Evolutionary conservation across 208 protist species (phyloP).

Genomic region (Strigomonas oncopelti): DNA sequence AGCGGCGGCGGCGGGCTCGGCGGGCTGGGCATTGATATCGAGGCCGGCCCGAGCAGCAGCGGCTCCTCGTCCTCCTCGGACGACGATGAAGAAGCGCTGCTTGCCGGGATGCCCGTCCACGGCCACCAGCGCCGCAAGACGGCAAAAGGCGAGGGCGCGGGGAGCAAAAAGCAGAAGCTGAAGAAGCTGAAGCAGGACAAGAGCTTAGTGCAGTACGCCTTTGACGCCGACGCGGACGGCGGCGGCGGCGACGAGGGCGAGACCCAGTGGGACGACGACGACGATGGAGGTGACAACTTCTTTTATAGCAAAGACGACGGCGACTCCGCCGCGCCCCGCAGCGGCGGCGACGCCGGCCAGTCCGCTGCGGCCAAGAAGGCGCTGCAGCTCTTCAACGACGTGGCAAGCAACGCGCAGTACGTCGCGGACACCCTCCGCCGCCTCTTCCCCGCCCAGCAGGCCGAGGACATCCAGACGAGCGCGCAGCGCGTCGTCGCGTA

Average conservation of each 20-base stretch:
- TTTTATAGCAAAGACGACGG: slow-evolving; percentile 5
- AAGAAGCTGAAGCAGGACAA: slow-evolving; percentile 4
- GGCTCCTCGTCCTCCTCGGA: not conserved
- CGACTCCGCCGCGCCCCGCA: not conserved
- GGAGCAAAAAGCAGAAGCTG: not conserved
- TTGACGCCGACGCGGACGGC: slow-evolving; percentile 9
- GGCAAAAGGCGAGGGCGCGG: not conserved
- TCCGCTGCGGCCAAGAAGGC: slow-evolving; percentile 8
- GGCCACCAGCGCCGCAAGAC: not conserved
- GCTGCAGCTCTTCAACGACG: slow-evolving; percentile 72
- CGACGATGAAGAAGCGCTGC: not conserved
- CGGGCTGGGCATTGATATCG: not conserved
- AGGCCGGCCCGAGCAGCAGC: not conserved
- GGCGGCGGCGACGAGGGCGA: slow-evolving; percentile 31
- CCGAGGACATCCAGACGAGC: slow-evolving; percentile 53
- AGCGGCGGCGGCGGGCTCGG: slow-evolving; percentile 10
- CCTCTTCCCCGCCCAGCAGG: slow-evolving; percentile 63
- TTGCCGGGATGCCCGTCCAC: not conserved
- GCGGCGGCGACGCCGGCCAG: not conserved
- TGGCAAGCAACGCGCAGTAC: slow-evolving; percentile 80
- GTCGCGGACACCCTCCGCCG: slow-evolving; percentile 75
- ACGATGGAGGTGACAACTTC: slow-evolving; percentile 15
- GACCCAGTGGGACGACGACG: slow-evolving; percentile 22
- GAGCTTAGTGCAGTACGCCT: slow-evolving; percentile 7
- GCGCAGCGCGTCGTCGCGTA: slow-evolving; percentile 69